A percentile compares a stretch with the other conserved stretches of the same genome.
Evolutionary conservation across 768 basidiomycete genomes (phyloP).

Genomic region (Russula abietina): DNA sequence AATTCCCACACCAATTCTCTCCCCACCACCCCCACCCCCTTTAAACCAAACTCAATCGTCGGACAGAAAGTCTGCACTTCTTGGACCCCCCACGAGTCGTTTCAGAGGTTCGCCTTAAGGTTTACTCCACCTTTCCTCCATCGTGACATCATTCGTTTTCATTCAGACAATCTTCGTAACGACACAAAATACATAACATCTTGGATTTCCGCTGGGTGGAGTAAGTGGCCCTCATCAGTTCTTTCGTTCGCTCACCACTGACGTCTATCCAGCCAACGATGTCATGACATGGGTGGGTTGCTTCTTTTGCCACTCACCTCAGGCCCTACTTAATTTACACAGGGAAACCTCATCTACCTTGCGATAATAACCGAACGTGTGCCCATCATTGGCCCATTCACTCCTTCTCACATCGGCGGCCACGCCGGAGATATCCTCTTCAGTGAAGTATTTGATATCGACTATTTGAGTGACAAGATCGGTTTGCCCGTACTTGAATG

Average conservation of each 20-base stretch:
- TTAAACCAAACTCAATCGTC: not conserved
- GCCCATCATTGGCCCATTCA: constrained; percentile 38
- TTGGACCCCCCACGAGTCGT: constrained; percentile 48
- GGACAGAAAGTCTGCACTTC: constrained; percentile 16
- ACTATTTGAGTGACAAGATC: constrained; percentile 34
- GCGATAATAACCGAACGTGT: constrained; percentile 36
- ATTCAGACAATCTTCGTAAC: constrained; percentile 53
- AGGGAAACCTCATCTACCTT: constrained; percentile 40
- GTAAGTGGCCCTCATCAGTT: constrained; percentile 24
- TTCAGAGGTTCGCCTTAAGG: constrained; percentile 45
- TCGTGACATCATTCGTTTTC: not conserved
- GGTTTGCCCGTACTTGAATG: constrained; percentile 38
- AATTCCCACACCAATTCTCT: not conserved
- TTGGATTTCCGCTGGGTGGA: constrained; percentile 77
- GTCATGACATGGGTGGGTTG: constrained; percentile 61
- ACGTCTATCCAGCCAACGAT: constrained; percentile 52
- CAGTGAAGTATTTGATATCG: constrained; percentile 40
- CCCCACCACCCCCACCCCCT: not conserved
- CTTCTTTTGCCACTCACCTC: not conserved
- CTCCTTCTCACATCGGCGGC: constrained; percentile 36
- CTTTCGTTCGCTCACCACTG: not conserved
- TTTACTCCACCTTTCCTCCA: no score
- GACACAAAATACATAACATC: constrained; percentile 64
- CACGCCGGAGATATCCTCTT: constrained; percentile 34
- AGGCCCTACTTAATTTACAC: not conserved